phyloP scores from a whole-genome alignment of 2,329 filamentous ascomycete genomes.

The Fusarium phyllophilum region DNA sequence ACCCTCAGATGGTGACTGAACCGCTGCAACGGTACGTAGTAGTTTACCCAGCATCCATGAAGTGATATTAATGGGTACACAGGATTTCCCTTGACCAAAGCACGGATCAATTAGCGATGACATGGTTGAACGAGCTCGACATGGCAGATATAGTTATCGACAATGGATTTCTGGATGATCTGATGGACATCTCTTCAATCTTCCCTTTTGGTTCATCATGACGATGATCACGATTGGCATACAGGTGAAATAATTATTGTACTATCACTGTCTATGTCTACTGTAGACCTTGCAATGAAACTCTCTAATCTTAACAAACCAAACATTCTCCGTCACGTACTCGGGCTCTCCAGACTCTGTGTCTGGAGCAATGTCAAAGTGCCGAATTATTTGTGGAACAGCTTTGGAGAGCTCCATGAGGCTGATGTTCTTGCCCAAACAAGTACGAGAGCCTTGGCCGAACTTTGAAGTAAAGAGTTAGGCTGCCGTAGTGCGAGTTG shows the following conservation, averaged over 20 bases:
- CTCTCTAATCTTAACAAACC: not conserved
- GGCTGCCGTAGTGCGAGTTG: too few species aligned
- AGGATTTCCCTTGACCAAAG: not conserved
- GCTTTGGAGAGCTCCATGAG: not conserved
- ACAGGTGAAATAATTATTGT: too few species aligned
- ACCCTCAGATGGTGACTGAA: not conserved
- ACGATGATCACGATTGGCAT: not conserved
- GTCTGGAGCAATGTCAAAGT: not conserved
- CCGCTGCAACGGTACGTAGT: not conserved
- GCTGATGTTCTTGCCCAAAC: not conserved
- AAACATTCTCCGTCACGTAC: not conserved
- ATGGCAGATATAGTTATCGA: not conserved
- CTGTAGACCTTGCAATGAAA: not conserved
- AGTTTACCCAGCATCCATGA: accelerated
- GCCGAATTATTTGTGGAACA: not conserved
- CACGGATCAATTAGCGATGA: not conserved
- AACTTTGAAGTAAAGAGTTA: too few species aligned
- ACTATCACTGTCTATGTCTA: not conserved
- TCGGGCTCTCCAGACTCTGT: not conserved
- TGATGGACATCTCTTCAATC: not conserved
- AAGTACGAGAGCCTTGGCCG: not conserved
- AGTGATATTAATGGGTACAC: not conserved
- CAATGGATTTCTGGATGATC: not conserved
- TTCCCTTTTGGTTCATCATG: not conserved
- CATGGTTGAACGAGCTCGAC: not conserved